Base-by-base conservation (phyloP, 371 early-diverging fungal genomes). In the Sporodiniella umbellata region DNA sequence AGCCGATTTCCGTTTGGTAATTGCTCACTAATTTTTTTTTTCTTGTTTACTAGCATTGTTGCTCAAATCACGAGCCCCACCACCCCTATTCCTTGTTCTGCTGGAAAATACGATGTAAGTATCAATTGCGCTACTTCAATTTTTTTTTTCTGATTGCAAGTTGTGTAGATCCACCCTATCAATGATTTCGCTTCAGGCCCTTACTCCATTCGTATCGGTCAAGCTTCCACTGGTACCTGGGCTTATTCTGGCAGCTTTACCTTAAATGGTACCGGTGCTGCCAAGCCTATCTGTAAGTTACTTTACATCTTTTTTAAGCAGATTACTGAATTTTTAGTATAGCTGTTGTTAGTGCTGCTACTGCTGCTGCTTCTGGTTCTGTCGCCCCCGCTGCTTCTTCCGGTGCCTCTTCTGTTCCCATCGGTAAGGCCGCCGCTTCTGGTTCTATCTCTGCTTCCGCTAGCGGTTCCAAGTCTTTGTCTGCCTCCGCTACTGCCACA, bases 171-270 rank as follows among this genome's bases (percentile, higher is more conserved):
- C 30, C 43, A 64, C 47, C 75, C 75, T 26, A 61, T 75, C 56
- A 68, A 66, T 39, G 71, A 75, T 46, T 75, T 75, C 58, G 62
- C 61, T n/a, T 0, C 60, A 40, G 75, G 75, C 43, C 30, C 62
- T n/a, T 75, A 75, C 57, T 75, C 62, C 52, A 59, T 75, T 52
- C 75, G 75, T 60, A 70, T 75, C 43, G 75, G 75, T 37, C 68
- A 72, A 51, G 46, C 66, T 26, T 42, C 66, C 35, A 52, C 47
- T 23, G 35, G 37, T 37, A 52, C 12, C 33, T 75, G 75, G 75
- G 54, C 51, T 22, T 75, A 75, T 56, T 75, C 75, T 54, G 64
- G 67, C 48, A 56, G 59, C 40, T 75, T 75, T 52, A 52, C 56
- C 5, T 74, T 75, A 48, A 40, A 54, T 23, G 75, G 75, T 40